Evolutionary conservation across 805 yeast species (phyloP), one percentile per base, ranked within the genome.

Genomic region (Tetrapisispora fleetii): DNA sequence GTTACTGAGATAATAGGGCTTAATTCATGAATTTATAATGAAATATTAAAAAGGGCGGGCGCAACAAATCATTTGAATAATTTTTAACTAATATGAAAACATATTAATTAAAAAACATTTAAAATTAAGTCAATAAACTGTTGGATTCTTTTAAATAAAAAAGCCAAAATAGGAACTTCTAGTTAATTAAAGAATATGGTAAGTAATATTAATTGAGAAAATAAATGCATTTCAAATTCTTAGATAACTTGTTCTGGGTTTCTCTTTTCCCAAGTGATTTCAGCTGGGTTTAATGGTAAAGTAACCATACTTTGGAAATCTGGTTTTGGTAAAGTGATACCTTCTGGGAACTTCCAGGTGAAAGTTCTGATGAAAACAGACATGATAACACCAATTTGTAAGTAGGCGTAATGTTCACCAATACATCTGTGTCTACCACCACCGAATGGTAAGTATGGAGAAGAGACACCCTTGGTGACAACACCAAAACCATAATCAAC

Each of bases 351-450:
- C 37, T 75, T 74, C 96, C 96, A 90, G 65, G 77, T 83, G 64
- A 85, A 70, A 52, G 83, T 80, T 67, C 82, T 84, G 33, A 91
- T 76, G 64, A 74, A 85, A 17, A 88, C 78, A 37, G 86, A 70
- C 62, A 93, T 72, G 52, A 93, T 74, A 45, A 93, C 81, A 45
- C 96, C 96, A 55, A 93, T 77, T 74, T 93, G 99, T 56, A 83
- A 81, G 67, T 82, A 87, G 24, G 99, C 99, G 71, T 93, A 93
- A 67, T 91, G 98, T 71, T 93, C 99, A 65, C 99, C 99, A 62
- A 93, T 91, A 72, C 99, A 93, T 73, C 99, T 85, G 69, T 93
- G 99, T 77, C 99, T 85, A 57, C 99, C 99, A 68, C 98, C 99
- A 58, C 99, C 99, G 62, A 93, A 93, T 48, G 99, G 99, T 65